Percentiles rank a stretch among this genome's conserved stretches.
These are phyloP conservation scores for Maudiozyma serrabonitensis DNA, from an alignment of 805 yeast species.

Conservation along the genomic window DNA sequence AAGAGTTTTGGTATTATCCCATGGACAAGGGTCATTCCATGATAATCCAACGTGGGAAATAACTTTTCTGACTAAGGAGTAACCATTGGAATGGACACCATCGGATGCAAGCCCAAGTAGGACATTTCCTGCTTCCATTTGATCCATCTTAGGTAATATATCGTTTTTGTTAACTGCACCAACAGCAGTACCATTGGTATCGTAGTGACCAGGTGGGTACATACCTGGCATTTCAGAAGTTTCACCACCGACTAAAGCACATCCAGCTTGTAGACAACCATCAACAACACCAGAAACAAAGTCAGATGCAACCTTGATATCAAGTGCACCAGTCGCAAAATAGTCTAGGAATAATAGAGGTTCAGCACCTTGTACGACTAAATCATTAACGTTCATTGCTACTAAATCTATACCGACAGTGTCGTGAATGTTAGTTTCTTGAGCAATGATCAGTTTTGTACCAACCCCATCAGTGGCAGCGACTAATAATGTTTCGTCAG, in stretches of 20 bases:
- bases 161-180: conserved; percentile 81
- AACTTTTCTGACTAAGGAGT: conserved; percentile 86
- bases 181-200: conserved; percentile 96
- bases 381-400: conserved; percentile 97
- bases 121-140: conserved; percentile 72
- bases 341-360: conserved; percentile 92
- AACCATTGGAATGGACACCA: conserved; percentile 96
- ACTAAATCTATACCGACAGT: conserved; percentile 99
- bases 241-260: conserved; percentile 98
- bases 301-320: conserved; percentile 70
- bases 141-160: conserved; percentile 60
- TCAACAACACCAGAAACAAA: conserved; percentile 94
- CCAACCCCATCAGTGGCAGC: conserved; percentile 99
- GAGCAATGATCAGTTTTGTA: conserved; percentile 91
- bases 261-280: conserved; percentile 90
- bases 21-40: conserved; percentile 75
- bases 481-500: conserved; percentile 72
- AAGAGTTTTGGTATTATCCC: conserved; percentile 60
- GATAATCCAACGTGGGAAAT: conserved; percentile 65
- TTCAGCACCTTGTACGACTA: conserved; percentile 98
- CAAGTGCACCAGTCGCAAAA: conserved; percentile 90
- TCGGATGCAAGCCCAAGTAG: conserved; percentile 80
- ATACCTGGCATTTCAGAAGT: conserved; percentile 99
- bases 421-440: conserved; percentile 75
- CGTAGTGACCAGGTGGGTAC: conserved; percentile 92